Percentiles rank a stretch among this genome's conserved stretches.
These are phyloP conservation scores for Sphaerulina musiva DNA, from an alignment of 2,329 filamentous ascomycete genomes.

Conservation along the genomic window DNA sequence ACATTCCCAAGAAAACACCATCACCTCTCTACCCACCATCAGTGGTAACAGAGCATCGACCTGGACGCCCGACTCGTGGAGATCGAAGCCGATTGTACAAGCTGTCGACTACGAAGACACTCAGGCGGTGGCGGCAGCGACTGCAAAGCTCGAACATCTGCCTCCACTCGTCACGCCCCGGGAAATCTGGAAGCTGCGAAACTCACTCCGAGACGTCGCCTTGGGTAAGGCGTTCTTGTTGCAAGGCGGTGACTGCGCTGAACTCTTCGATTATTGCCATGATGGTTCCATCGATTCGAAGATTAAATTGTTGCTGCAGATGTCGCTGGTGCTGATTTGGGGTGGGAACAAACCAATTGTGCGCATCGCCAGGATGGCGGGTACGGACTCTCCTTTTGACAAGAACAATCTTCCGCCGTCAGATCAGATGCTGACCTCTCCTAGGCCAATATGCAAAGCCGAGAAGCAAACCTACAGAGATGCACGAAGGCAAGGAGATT, in stretches of 20 bases:
- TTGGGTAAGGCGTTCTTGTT: slow-evolving; percentile 86
- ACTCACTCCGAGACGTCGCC: slow-evolving; percentile 76
- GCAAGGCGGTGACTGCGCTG: slow-evolving; percentile 94
- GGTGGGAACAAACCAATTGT: slow-evolving; percentile 76
- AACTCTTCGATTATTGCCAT: slow-evolving; percentile 94
- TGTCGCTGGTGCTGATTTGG: slow-evolving; percentile 94
- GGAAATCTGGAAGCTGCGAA: slow-evolving; percentile 74
- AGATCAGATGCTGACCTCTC: background rate
- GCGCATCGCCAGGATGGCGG: slow-evolving; percentile 90
- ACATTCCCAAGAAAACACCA: background rate
- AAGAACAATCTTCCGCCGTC: background rate
- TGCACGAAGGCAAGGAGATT: slow-evolving; percentile 69
- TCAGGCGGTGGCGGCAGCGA: slow-evolving; percentile 52
- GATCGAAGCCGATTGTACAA: slow-evolving; percentile 72
- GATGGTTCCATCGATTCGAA: slow-evolving; percentile 87
- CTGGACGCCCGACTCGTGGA: slow-evolving; percentile 66
- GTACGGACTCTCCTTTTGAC: slow-evolving; percentile 33
- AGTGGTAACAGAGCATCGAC: slow-evolving; percentile 2
- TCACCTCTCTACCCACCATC: background rate
- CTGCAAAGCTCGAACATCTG: slow-evolving; percentile 59
- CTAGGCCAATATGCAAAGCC: slow-evolving; percentile 82
- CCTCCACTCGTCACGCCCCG: slow-evolving; percentile 73
- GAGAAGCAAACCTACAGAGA: slow-evolving; percentile 79
- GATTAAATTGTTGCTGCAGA: slow-evolving; percentile 92
- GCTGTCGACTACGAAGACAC: slow-evolving; percentile 62